Evolutionary conservation across 257 asterid species (phyloP), one percentile per base, ranked within the genome.

Genomic region (Fraxinus excelsior): DNA sequence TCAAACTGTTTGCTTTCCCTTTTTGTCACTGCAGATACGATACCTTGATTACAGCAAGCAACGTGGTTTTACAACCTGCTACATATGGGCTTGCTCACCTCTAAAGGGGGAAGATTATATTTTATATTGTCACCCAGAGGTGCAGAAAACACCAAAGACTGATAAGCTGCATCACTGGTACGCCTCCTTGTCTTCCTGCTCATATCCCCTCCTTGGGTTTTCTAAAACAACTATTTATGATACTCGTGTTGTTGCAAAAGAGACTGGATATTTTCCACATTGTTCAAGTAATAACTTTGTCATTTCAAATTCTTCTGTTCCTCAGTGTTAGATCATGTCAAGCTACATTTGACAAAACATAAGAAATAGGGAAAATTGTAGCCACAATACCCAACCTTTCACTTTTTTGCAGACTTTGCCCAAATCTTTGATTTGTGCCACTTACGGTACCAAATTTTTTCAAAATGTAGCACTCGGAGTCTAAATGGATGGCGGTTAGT

Each of bases 71-170:
- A 78, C 83, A 46, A 84, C 88, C 77, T 87, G 96, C 86, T 88
- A 91, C 42, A 85, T 93, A 80, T 93, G 97, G 97, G 92, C 92
- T 73, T 93, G 93, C 86, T 96, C 97, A 71, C 95, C 97, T 74
- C 34, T 66, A 68, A 89, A 77, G 81, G 92, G 89, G 46, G 96
- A 91, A 51, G 96, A 93, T 84, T 93, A 91, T 82, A 91, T 93
- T 74, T 82, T 93, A 80, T 81, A 87, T 75, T 89, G 93, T 79
- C 97, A 93, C 84, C 97, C 97, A 49, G 94, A 83, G 83, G 71
- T 84, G 75, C 97, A 93, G 75, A 93, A 82, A 81, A 84, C 84
- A 46, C 96, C 97, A 23, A 85, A 80, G 80, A 53, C 89, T 4
- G 87, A 82, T 19, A 88, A 90, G 84, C 84, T 91, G 82, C 83